Base-by-base conservation (phyloP, 2,329 filamentous ascomycete genomes). In the Fusarium stilboides region DNA sequence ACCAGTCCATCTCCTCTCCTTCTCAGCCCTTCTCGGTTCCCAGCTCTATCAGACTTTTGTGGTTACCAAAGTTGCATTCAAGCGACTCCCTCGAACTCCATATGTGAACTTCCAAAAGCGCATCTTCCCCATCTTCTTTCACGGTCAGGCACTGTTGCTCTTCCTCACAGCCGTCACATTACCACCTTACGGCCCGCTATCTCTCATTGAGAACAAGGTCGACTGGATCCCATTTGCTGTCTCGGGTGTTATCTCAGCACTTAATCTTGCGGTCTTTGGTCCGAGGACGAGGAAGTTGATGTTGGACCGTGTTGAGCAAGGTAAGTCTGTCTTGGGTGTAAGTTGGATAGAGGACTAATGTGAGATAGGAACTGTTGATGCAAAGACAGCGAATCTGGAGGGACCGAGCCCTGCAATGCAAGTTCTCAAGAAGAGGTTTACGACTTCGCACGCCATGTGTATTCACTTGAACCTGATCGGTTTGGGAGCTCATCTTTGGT, bases 111-210 rank as follows among this genome's bases (percentile, higher is more conserved):
- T 84, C 0, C 81, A 83, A 47, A 81, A 80, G 39, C 75, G 72
- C 6, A 65, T 83, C 44, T 84, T 83, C 42, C 81, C 81, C 0
- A 54, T 81, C 17, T 83, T 82, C 65, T 84, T 83, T 59, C 74
- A 73, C 17, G 68, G 64, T 6, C 81, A 83, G 58, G 68, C 79
- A 0, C 10, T 77, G 2, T 68, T 83, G 3, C 59, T 83, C 3
- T 19, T 82, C 5, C 50, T 80, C 26, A 74, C 78, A 0, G 77
- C 76, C 2, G 55, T 67, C 15, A 81, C 81, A 0, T 68, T 80
- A 5, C 80, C 80, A 0, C 74, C 78, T 0, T 62, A 66, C 4
- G 78, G 80, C 1, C 73, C 74, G 0, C 13, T 75, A 3, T 77
- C 78, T 1, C 56, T 81, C 4, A 22, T 78, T 1, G 58, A 69